Conservation (phyloP, 495 filamentous ascomycete genomes). For the Aspergillus cavernicola region DNA sequence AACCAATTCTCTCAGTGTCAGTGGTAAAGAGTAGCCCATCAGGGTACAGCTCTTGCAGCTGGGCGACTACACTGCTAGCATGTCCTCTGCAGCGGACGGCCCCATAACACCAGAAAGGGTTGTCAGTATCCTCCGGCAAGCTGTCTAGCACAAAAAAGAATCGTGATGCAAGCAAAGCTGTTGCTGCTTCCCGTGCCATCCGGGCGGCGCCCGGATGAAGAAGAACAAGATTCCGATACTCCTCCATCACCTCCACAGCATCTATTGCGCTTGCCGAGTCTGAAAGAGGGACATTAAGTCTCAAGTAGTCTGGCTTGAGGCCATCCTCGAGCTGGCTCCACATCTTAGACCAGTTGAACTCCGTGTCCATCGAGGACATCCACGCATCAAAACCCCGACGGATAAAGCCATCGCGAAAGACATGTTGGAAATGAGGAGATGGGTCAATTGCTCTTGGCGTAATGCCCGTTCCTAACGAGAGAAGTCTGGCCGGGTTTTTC, state of each 20-base stretch:
- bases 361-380: conserved; percentile 22
- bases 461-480: conserved; percentile 18
- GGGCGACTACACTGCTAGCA: conserved; percentile 8
- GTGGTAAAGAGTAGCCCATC: conserved; percentile 14
- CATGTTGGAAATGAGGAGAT: conserved; percentile 18
- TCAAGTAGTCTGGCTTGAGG: conserved; percentile 3
- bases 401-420: conserved; percentile 23
- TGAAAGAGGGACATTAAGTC: conserved; percentile 15
- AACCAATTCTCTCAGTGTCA: conserved; percentile 13
- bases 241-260: conserved; percentile 14
- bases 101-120: conserved; percentile 18
- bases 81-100: conserved; percentile 16
- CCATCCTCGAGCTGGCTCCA: background rate
- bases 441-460: background rate
- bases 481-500: conserved; percentile 8
- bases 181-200: conserved; percentile 17
- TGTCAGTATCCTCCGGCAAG: conserved; percentile 8
- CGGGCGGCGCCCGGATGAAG: conserved; percentile 14
- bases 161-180: conserved; percentile 14
- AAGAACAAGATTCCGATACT: conserved; percentile 20
- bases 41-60: conserved; percentile 14
- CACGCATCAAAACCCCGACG: conserved; percentile 17
- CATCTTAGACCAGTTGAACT: conserved; percentile 17
- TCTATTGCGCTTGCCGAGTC: conserved; percentile 13
- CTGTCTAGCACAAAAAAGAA: conserved; percentile 16